These are phyloP conservation scores for Sporothrix variecibatus DNA, from an alignment of 2,329 filamentous ascomycete species.

Conservation along the genomic window DNA sequence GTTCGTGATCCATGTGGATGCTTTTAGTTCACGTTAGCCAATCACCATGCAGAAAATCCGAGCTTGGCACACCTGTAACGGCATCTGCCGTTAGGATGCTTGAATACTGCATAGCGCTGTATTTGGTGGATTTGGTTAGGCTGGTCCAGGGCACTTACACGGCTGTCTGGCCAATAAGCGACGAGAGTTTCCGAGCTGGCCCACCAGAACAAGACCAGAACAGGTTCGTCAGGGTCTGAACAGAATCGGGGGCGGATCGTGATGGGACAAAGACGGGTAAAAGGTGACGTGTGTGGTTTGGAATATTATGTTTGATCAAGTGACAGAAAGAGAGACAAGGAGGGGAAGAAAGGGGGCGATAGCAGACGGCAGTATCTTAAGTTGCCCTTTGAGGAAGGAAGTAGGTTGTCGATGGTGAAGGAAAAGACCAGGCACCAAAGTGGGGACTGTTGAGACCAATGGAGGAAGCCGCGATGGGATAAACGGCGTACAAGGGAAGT, in stretches of 20 bases:
- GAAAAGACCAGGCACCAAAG: background rate
- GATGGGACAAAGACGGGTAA: background rate
- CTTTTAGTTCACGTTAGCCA: background rate
- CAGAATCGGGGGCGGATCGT: background rate
- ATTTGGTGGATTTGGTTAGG: background rate
- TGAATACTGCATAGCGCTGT: background rate
- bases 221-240: background rate
- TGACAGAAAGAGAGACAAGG: background rate
- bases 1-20: background rate
- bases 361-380: background rate
- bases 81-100: background rate
- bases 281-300: background rate
- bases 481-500: background rate
- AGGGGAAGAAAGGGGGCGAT: background rate
- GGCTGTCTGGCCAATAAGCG: background rate
- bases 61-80: background rate
- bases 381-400: background rate
- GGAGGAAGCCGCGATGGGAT: background rate
- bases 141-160: background rate
- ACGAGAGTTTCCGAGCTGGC: slow-evolving; percentile 15
- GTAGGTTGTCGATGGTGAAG: background rate
- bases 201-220: background rate
- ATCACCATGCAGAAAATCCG: slow-evolving; percentile 2
- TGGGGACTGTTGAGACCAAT: background rate
- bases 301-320: background rate